phyloP scores from a whole-genome alignment of 1,284 basidiomycete genomes.

The Peniophora sp. region DNA sequence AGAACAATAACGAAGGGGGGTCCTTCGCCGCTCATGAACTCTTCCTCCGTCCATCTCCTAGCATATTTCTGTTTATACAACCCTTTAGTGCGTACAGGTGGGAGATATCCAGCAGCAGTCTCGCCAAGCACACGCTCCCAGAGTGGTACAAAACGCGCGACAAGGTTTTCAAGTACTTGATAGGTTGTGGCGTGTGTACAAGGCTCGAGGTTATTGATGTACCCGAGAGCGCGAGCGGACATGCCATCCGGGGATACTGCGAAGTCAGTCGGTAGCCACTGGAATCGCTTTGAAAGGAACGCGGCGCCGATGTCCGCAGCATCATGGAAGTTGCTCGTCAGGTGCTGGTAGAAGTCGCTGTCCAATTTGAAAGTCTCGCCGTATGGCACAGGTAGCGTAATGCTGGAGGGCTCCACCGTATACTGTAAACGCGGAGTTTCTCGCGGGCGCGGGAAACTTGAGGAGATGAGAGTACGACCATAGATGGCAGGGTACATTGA shows the following conservation, averaged over 20 bases:
- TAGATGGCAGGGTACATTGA: constrained; percentile 8
- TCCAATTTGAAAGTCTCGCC: no score
- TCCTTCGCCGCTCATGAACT: no score
- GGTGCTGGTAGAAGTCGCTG: no score
- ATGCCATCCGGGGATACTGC: neutral
- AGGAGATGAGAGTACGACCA: constrained; percentile 1
- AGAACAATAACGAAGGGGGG: no score
- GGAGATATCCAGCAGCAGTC: neutral
- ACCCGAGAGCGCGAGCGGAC: neutral
- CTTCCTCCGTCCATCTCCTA: neutral
- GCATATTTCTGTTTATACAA: neutral
- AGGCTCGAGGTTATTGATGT: neutral
- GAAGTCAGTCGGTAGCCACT: neutral
- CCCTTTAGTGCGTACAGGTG: neutral
- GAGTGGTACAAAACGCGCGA: neutral
- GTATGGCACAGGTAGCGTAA: no score
- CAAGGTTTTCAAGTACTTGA: neutral
- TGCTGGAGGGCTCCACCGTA: no score
- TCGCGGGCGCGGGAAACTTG: no score
- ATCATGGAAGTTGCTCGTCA: no score
- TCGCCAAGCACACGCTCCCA: neutral
- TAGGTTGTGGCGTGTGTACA: neutral
- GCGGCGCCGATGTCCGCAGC: no score
- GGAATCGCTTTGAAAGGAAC: neutral
- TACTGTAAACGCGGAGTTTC: no score